phyloP scores from a whole-genome alignment of 257 asterid genomes.

The Ophiorrhiza pumila region DNA sequence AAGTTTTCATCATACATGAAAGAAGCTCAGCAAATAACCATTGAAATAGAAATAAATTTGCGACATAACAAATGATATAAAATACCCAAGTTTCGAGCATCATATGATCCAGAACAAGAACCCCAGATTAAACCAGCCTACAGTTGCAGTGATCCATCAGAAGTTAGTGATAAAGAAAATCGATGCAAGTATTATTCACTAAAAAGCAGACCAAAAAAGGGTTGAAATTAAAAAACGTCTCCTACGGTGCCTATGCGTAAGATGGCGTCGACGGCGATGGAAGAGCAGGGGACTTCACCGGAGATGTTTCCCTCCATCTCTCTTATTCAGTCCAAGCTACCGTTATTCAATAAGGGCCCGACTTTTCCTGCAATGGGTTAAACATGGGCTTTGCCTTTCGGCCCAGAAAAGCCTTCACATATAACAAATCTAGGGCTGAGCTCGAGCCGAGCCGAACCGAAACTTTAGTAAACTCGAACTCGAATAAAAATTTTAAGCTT shows the following conservation, averaged over 20 bases:
- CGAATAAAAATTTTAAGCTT: too few relatives aligned
- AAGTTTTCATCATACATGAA: not conserved
- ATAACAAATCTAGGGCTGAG: too few relatives aligned
- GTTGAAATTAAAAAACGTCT: not conserved
- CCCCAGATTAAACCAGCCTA: conserved; percentile 94
- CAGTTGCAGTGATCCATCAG: conserved; percentile 29
- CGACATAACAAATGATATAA: not conserved
- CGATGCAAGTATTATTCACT: not conserved
- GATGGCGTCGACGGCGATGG: conserved; percentile 66
- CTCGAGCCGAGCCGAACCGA: too few relatives aligned
- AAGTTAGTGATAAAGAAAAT: too few relatives aligned
- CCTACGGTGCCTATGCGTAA: conserved; percentile 66
- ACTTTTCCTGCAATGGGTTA: too few relatives aligned
- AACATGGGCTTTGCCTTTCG: too few relatives aligned
- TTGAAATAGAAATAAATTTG: not conserved
- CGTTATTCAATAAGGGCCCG: too few relatives aligned
- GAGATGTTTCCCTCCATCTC: conserved; percentile 13
- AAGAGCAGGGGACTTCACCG: conserved; percentile 54
- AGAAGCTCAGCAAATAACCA: not conserved
- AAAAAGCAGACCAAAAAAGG: not conserved
- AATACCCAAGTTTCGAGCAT: conserved; percentile 53
- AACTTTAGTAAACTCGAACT: too few relatives aligned
- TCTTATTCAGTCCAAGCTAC: not conserved
- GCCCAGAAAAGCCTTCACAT: too few relatives aligned
- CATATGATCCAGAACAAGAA: conserved; percentile 64